These are phyloP conservation scores for Penicillium sp. DNA, from an alignment of 2,329 filamentous ascomycete species.

Conservation along the genomic window DNA sequence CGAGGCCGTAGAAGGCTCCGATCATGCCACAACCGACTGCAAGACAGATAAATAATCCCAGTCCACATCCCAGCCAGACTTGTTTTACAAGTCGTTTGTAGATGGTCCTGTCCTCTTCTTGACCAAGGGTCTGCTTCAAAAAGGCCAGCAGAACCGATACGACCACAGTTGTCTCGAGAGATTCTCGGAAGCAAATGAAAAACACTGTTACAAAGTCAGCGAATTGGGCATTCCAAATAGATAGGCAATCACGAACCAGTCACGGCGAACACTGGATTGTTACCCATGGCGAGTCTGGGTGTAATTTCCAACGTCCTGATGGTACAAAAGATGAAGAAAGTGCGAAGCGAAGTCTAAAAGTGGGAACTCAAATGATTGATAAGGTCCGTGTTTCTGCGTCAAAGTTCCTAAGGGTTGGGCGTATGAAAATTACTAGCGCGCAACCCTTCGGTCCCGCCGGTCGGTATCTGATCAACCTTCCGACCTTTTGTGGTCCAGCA, in stretches of 20 bases:
- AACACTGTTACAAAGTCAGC: conserved; percentile 17
- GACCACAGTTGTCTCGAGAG: conserved; percentile 79
- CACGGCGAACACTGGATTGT: conserved; percentile 20
- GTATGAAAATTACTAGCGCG: conserved; percentile 14
- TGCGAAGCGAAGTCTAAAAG: not conserved
- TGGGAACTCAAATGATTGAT: conserved; percentile 8
- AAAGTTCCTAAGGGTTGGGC: not conserved
- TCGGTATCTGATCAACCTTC: conserved; percentile 13
- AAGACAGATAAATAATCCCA: conserved; percentile 65
- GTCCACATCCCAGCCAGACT: conserved; percentile 64
- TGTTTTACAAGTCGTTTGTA: conserved; percentile 70
- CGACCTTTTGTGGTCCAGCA: not conserved
- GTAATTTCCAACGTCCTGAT: not conserved
- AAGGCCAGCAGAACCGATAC: conserved; percentile 85
- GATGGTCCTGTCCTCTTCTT: conserved; percentile 58
- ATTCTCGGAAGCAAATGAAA: conserved; percentile 66
- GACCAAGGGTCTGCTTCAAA: conserved; percentile 75
- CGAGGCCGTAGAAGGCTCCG: conserved; percentile 70
- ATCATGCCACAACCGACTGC: conserved; percentile 67
- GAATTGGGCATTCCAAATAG: not conserved
- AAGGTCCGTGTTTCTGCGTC: conserved; percentile 6
- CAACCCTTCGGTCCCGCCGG: not conserved
- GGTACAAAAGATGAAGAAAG: not conserved
- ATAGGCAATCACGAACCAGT: not conserved
- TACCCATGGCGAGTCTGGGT: conserved; percentile 14